Evolutionary conservation across 2,329 filamentous ascomycete genomes (phyloP), one percentile per base, ranked within the genome.

Genomic region (Ophiocordyceps camponoti-rufipedis): DNA sequence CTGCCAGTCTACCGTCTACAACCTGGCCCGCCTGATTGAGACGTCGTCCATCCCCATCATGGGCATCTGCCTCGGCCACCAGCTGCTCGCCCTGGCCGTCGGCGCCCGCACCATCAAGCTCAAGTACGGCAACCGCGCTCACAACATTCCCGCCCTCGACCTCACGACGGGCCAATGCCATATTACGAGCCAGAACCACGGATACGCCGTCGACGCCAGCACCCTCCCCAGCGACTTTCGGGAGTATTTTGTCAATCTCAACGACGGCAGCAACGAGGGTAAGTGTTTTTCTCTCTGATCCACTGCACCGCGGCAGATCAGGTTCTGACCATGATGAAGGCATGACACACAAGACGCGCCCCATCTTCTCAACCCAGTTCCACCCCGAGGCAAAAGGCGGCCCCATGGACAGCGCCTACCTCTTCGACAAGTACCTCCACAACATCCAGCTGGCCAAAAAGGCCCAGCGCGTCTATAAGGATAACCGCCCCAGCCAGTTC

Each of bases 171-270:
- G 91, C 55, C 87, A 87, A 67, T 98, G 91, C 63, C 89, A 98
- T 67, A 98, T 98, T 60, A 98, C 91, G 39, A 96, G 91, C 10
- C 91, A 98, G 65, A 98, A 98, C 65, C 91, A 98, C 63, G 91
- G 91, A 62, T 98, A 81, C 57, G 91, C 88, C 10, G 91, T 98
- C 40, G 86, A 96, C 60, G 72, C 86, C 5, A 70, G 71, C 47
- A 85, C 78, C 23, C 69, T 98, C 9, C 75, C 84, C 10, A 60
- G 74, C 13, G 84, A 80, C 49, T 98, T 91, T 91, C 77, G 82
- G 54, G 91, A 96, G 66, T 75, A 96, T 9, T 98, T 96, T 54
- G 83, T 96, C 57, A 98, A 98, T 58, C 89, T 91, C 64, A 98
- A 98, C 62, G 91, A 98, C 55, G 85, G 85, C 55, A 95, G 85